Evolutionary conservation across 1,139 yeast species (phyloP).

Genomic region (Lodderomyces parapsilosis): DNA sequence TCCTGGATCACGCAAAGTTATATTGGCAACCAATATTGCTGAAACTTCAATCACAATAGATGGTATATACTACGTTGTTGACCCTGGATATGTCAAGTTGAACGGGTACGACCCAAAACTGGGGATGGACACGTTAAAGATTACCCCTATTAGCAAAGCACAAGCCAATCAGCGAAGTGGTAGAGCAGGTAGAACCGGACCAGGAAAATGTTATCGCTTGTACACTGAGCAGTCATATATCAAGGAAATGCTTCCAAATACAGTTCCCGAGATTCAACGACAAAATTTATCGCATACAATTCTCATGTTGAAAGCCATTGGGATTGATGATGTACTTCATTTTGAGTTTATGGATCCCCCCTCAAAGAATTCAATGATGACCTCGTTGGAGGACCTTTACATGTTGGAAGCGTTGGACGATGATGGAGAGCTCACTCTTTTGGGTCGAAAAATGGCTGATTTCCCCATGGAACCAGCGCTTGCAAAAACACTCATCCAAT

Average conservation of each 20-base stretch:
- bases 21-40: slow-evolving; percentile 78
- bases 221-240: slow-evolving; percentile 69
- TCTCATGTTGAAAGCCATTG: slow-evolving; percentile 92
- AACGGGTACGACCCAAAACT: slow-evolving; percentile 73
- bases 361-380: slow-evolving; percentile 66
- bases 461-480: slow-evolving; percentile 96
- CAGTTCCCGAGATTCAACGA: slow-evolving; percentile 91
- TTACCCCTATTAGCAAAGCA: slow-evolving; percentile 76
- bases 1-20: slow-evolving; percentile 65
- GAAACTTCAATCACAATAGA: slow-evolving; percentile 82
- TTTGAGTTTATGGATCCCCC: slow-evolving; percentile 98
- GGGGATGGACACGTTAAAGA: slow-evolving; percentile 76
- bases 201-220: slow-evolving; percentile 74
- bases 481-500: slow-evolving; percentile 75
- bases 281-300: slow-evolving; percentile 85
- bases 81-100: slow-evolving; percentile 78
- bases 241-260: slow-evolving; percentile 78
- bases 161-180: slow-evolving; percentile 84
- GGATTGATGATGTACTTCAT: slow-evolving; percentile 72
- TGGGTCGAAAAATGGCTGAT: slow-evolving; percentile 85
- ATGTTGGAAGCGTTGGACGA: slow-evolving; percentile 81
- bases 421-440: slow-evolving; percentile 66
- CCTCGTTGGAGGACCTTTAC: slow-evolving; percentile 82
- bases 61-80: slow-evolving; percentile 74
- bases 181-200: slow-evolving; percentile 86